A percentile compares a stretch with the other conserved stretches of the same genome.
These are phyloP conservation scores for Fusarium tricinctum DNA, from an alignment of 2,329 filamentous ascomycete genomes.

Conservation along the genomic window DNA sequence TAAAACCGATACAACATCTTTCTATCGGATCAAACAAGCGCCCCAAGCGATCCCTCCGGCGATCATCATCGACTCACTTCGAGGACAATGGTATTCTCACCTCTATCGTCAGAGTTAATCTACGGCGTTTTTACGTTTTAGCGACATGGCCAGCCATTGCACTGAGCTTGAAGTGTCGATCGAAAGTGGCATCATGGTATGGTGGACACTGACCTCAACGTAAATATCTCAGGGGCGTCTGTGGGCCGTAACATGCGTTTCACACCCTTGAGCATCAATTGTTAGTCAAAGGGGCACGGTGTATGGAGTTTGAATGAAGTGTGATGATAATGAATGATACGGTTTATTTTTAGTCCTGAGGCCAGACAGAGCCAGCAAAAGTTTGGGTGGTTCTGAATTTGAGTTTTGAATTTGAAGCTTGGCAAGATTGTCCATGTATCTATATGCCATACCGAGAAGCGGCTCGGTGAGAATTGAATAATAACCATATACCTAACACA, in stretches of 20 bases:
- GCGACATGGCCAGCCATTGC: slow-evolving; percentile 1
- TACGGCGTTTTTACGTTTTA: background rate
- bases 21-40: background rate
- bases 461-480: slow-evolving; percentile 24
- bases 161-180: slow-evolving; percentile 20
- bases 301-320: slow-evolving; percentile 3
- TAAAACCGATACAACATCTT: background rate
- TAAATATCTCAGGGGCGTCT: slow-evolving; percentile 36
- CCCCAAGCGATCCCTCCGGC: background rate
- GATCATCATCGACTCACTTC: slow-evolving; percentile 17
- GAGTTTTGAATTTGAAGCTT: slow-evolving; percentile 17
- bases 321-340: slow-evolving; percentile 20
- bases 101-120: slow-evolving; percentile 2
- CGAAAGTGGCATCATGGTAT: slow-evolving; percentile 15
- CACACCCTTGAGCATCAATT: slow-evolving; percentile 17
- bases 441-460: slow-evolving; percentile 24
- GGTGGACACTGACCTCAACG: background rate
- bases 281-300: slow-evolving; percentile 2
- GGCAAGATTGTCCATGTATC: slow-evolving; percentile 17
- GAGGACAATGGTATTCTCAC: slow-evolving; percentile 1
- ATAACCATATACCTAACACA: slow-evolving; percentile 15
- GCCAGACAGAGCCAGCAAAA: background rate
- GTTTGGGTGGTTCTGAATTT: slow-evolving; percentile 1
- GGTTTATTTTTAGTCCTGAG: slow-evolving; percentile 11
- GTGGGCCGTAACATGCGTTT: slow-evolving; percentile 36